A percentile compares a stretch with the other conserved stretches of the same genome.
Conservation (phyloP, 768 basidiomycete species). For the Coprinopsis cinerea region DNA sequence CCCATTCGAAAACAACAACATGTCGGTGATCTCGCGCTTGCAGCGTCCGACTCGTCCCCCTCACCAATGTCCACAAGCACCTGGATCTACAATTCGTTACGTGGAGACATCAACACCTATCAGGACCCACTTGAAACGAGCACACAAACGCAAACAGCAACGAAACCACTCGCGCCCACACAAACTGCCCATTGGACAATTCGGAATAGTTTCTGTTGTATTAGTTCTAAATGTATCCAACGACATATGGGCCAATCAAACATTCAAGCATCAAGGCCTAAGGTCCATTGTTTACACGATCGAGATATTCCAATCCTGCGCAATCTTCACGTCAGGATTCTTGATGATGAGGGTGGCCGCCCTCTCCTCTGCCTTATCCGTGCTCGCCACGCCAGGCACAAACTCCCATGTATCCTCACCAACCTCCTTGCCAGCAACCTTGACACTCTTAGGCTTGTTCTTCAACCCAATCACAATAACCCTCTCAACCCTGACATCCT, state of each 20-base stretch:
- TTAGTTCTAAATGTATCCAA: too few relatives aligned
- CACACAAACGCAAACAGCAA: too few relatives aligned
- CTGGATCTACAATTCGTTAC: too few relatives aligned
- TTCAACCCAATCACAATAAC: conserved; percentile 73
- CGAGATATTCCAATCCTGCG: conserved; percentile 61
- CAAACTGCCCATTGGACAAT: too few relatives aligned
- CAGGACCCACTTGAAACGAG: too few relatives aligned
- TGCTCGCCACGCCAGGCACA: conserved; percentile 48
- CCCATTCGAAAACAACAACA: too few relatives aligned
- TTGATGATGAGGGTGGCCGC: conserved; percentile 72
- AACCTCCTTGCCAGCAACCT: conserved; percentile 41
- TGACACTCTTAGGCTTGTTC: conserved; percentile 56
- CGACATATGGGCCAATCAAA: neutral
- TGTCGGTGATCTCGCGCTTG: too few relatives aligned
- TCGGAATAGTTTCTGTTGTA: too few relatives aligned
- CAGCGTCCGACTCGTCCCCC: too few relatives aligned
- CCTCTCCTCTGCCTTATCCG: conserved; percentile 53
- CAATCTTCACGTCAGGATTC: conserved; percentile 58
- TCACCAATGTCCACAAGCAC: too few relatives aligned
- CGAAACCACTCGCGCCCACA: too few relatives aligned
- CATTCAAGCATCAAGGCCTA: conserved; percentile 1
- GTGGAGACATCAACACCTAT: too few relatives aligned
- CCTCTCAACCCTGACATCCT: conserved; percentile 71
- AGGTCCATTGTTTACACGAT: conserved; percentile 17
- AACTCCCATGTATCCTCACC: conserved; percentile 78